Base-by-base conservation (phyloP, 495 filamentous ascomycete species). In the Daldinia vernicosa region DNA sequence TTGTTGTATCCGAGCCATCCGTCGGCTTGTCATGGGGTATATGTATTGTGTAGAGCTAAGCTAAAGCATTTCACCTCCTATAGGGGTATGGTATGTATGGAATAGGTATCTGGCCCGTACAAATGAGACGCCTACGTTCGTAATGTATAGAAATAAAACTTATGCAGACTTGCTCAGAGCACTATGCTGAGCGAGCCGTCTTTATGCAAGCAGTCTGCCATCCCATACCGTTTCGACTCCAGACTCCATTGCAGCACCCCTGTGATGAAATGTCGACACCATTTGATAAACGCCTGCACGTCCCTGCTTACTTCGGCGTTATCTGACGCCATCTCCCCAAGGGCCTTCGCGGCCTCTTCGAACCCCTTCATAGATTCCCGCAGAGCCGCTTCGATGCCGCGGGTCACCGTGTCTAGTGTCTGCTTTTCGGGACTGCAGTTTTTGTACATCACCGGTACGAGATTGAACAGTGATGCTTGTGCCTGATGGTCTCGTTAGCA, bases 221-320 rank as follows among this genome's bases (percentile, higher is more conserved):
- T 77, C 3, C 72, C 72, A 22, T 77, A 77, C 15, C 75, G 69
- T 3, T 50, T 50, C n/a, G 72, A 75, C 45, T 77, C 72, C 8
- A 77, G 32, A 59, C 72, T 77, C 75, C 75, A 75, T 64, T 73
- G 69, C 15, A 71, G 43, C 15, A 77, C 72, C 6, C 72, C 75
- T 1, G 75, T 77, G 55, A 59, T 77, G 60, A 75, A 77, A 55
- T 77, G 69, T 15, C 72, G 72, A 39, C 72, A 73, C 72, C 72
- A 77, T 26, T 71, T 68, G 12, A 77, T 68, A 28, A 66, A 77
- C 6, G 68, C 30, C 7, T 67, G 63, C n/a, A 66, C 61, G 43
- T 77, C 69, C 37, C 61, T 56, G 54, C 63, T 63, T 26, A 77
- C 9, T 33, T 69, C n/a, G 15, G 28, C 60, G 43, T 77, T 59